Evolutionary conservation across 1,139 yeast species (phyloP), one percentile per base, ranked within the genome.

Genomic region (Geotrichum siamense): DNA sequence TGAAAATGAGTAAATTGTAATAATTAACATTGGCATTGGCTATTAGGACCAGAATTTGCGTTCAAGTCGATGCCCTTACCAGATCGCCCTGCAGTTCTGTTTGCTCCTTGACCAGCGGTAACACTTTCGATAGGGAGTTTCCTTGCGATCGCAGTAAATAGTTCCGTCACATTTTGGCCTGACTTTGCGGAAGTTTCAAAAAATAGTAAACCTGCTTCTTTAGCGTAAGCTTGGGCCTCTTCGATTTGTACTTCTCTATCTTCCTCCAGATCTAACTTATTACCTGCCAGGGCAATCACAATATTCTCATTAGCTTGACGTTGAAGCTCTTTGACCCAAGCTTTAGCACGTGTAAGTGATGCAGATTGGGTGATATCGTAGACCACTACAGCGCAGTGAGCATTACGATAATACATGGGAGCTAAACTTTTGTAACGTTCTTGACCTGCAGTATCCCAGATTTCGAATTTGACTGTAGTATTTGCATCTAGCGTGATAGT

Each of bases 121-220:
- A 13, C 37, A 17, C 20, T 33, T 31, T 65, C 68, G 12, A 65
- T 51, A 1, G 69, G 69, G 55, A 65, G 58, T 40, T 58, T 53
- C 49, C 59, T 58, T 3, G 96, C 97, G 57, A 91, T 82, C 21
- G 79, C 82, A 42, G 78, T 75, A 64, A 93, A 93, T 27, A 86
- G 78, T 33, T 83, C 86, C 48, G 76, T 76, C 32, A 93, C 87
- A 53, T 85, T 83, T 56, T 76, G 74, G 12, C 96, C 91, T 1
- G 94, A 79, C 67, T 89, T 91, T 6, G 99, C 99, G 61, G 95
- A 83, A 1, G 94, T 93, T 64, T 93, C 97, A 56, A 80, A 82
- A 62, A 85, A 89, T 40, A 89, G 63, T 42, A 93, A 71, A 1
- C 82, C 82, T 51, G 86, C 82, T 57, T 86, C 96, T 38, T 64